A percentile compares a stretch with the other conserved stretches of the same genome.
phyloP scores from a whole-genome alignment of 306 rosid species.

The Medicago arabica region DNA sequence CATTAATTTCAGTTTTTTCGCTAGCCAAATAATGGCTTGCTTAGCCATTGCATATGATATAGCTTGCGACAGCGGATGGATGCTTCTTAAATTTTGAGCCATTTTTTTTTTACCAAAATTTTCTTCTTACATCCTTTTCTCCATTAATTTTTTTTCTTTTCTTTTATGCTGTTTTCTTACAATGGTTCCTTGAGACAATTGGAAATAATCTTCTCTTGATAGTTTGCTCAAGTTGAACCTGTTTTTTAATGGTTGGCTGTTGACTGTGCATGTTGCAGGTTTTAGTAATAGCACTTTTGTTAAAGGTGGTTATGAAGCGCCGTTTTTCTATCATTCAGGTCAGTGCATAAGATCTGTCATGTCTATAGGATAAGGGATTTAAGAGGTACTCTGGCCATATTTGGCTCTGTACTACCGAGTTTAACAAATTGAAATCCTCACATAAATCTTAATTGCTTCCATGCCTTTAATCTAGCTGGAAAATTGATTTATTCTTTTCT shows the following conservation, averaged over 20 bases:
- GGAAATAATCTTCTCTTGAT: conserved; percentile 36
- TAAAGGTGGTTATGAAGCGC: conserved; percentile 93
- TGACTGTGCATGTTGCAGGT: conserved; percentile 67
- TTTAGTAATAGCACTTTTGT: conserved; percentile 94
- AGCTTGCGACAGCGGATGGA: conserved; percentile 33
- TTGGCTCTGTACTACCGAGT: conserved; percentile 15
- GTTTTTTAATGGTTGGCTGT: conserved; percentile 40
- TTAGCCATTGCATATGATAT: conserved; percentile 36
- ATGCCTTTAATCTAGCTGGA: conserved; percentile 24
- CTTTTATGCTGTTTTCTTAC: conserved; percentile 7
- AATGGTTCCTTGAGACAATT: conserved; percentile 30
- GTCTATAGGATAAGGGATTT: conserved; percentile 5
- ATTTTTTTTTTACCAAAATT: conserved; percentile 19
- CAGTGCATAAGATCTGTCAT: conserved; percentile 36
- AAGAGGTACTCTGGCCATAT: conserved; percentile 6
- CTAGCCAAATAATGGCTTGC: conserved; percentile 36
- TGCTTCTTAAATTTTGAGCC: conserved; percentile 12
- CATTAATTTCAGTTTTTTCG: conserved; percentile 23
- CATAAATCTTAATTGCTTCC: conserved; percentile 24
- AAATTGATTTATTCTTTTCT: conserved; percentile 44
- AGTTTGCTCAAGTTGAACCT: conserved; percentile 27
- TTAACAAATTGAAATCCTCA: conserved; percentile 35
- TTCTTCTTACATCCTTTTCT: conserved; percentile 5
- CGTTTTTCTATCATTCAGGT: conserved; percentile 96
- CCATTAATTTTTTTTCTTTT: conserved; percentile 16